Evolutionary conservation across 2,329 filamentous ascomycete species (phyloP).

Genomic region (Beauveria scarabaeidicola): DNA sequence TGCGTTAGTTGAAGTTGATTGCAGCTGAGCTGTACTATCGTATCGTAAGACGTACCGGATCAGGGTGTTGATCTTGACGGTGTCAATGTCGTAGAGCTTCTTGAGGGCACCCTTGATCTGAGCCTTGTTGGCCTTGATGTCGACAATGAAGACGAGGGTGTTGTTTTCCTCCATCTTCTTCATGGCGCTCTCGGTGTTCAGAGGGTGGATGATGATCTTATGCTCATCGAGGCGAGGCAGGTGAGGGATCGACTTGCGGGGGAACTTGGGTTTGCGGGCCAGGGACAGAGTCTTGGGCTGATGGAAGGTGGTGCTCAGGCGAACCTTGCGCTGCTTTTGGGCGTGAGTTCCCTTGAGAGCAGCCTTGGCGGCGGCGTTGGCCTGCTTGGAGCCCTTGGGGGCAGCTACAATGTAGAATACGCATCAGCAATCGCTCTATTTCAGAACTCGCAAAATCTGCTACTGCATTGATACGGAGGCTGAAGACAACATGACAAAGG

Average conservation of each 20-base stretch:
- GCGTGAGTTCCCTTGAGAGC: conserved; percentile 70
- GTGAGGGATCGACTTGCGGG: conserved; percentile 87
- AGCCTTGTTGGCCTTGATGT: conserved; percentile 97
- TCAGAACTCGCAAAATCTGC: conserved; percentile 70
- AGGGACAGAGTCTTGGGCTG: conserved; percentile 92
- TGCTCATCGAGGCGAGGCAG: conserved; percentile 89
- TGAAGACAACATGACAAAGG: not conserved
- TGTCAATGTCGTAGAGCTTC: conserved; percentile 98
- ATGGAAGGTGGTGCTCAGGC: conserved; percentile 92
- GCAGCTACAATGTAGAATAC: conserved; percentile 44
- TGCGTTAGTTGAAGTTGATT: conserved; percentile 13
- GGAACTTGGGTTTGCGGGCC: conserved; percentile 88
- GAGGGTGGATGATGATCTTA: conserved; percentile 95
- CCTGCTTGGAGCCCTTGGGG: conserved; percentile 69
- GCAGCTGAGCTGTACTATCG: not conserved
- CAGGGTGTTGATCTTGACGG: conserved; percentile 98
- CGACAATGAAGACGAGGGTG: conserved; percentile 96
- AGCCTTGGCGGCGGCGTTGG: conserved; percentile 89
- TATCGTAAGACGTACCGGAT: conserved; percentile 60
- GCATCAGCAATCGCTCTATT: conserved; percentile 66
- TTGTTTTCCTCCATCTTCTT: conserved; percentile 99
- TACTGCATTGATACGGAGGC: conserved; percentile 51
- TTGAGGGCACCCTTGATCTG: conserved; percentile 98
- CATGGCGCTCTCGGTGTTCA: conserved; percentile 99
- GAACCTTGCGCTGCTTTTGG: conserved; percentile 89